Base-by-base conservation (phyloP, 2,329 filamentous ascomycete species). In the Lojkania enalia region DNA sequence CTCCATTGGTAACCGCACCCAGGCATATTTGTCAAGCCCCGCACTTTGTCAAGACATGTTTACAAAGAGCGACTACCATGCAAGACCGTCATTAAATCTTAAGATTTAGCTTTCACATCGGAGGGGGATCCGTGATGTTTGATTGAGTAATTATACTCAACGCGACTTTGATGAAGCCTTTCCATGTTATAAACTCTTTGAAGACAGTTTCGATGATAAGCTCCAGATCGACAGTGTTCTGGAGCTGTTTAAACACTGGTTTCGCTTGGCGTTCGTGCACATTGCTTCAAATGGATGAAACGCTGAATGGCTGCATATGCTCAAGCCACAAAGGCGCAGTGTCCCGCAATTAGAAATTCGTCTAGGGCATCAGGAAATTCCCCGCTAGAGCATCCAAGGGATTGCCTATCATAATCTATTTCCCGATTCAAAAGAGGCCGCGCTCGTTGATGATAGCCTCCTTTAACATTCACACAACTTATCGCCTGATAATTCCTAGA, bases 21-120 rank as follows among this genome's bases (percentile, higher is more conserved):
- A 31, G 25, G 14, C 42, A 25, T 21, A 20, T 35, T 45, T 33
- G 42, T 45, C 30, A 36, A 40, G 25, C 27, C 33, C 35, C 35
- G 20, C 33, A 16, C n/a, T 33, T 35, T 36, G 36, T 45, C 27
- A 29, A 35, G 18, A 40, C 16, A 25, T 38, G 29, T 31, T 32
- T 39, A 37, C 40, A 36, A 37, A 43, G 25, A 27, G n/a, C 23
- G n/a, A 27, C 7, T 7, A 27, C n/a, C 7, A 7, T 7, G 23
- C 23, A 27, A 27, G 23, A n/a, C 7, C 7, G 23, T 27, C 23
- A 27, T 9, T n/a, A n/a, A 27, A 7, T 27, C 23, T n/a, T 27
- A 27, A n/a, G 7, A n/a, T 27, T 27, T 27, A 27, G 23, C n/a
- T 9, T 27, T n/a, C 23, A n/a, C 23, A 21, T 13, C 41, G 35